Evolutionary conservation across 305 asterid species (phyloP), one percentile per base, ranked within the genome.

Genomic region (Ilex paraguariensis): DNA sequence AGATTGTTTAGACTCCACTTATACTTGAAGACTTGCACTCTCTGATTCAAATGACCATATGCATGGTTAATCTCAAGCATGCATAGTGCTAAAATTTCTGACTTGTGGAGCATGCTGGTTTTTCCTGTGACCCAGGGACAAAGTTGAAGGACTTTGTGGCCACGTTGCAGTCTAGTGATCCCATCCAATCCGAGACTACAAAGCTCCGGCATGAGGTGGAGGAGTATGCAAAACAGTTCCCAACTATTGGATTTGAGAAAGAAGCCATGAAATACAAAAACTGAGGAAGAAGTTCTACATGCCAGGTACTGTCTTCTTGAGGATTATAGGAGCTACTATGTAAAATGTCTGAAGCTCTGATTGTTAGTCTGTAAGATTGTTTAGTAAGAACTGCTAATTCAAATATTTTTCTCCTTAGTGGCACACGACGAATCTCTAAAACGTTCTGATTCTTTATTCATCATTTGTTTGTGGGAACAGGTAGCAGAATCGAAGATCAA

Each of bases 211-310:
- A 63, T 36, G 84, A 75, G 4, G 91, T 91, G 69, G 98, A 91
- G 80, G 91, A 91, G 70, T 91, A 68, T 28, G 96, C 98, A 0
- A 91, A 91, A 74, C 98, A 88, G 71, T 91, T 91, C 70, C 98
- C 98, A 21, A 91, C 98, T 42, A 84, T 91, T 56, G 96, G 98
- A 13, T 91, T 91, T 58, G 96, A 88, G 80, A 91, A 88, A 66
- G 95, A 82, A 69, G 86, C 95, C 73, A 91, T 91, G 96, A 91
- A 91, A 80, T 88, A 88, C 87, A 91, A 87, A 67, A 79, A 78
- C 73, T 90, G 69, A 77, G 28, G 28, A 69, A 73, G 60, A 62
- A 71, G 32, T 54, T 46, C 60, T 46, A 44, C 60, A 31, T 28
- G 58, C 64, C 75, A 70, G 75, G 73, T 74, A 36, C 42, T 36